A percentile compares a stretch with the other conserved stretches of the same genome.
Conservation (phyloP, 129 eudicot species). For the Tagetes patula region DNA sequence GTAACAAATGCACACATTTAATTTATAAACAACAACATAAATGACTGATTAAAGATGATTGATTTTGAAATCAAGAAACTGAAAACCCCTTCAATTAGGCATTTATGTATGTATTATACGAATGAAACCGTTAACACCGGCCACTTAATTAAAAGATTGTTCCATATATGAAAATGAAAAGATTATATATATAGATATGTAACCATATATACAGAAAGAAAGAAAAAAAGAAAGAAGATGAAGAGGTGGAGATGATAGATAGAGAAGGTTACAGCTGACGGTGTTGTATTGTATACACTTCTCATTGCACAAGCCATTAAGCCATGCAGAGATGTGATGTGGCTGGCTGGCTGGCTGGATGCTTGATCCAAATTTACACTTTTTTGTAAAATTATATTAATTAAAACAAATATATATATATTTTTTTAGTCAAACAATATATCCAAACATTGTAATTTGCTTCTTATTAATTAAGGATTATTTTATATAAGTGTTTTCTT, state of each 20-base stretch:
- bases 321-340: constrained; percentile 33
- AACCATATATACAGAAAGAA: constrained; percentile 5
- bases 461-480: too few relatives aligned
- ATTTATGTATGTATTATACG: too few relatives aligned
- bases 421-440: too few relatives aligned
- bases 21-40: constrained; percentile 18
- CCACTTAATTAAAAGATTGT: background rate
- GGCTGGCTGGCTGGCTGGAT: too few relatives aligned
- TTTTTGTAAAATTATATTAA: background rate
- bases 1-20: constrained; percentile 27
- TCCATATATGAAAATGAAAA: constrained; percentile 25
- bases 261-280: constrained; percentile 35
- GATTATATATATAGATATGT: background rate
- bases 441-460: too few relatives aligned
- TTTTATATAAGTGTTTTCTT: too few relatives aligned
- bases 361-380: background rate
- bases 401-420: too few relatives aligned
- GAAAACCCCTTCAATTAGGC: constrained; percentile 22
- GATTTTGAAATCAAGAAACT: constrained; percentile 20
- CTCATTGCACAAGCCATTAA: constrained; percentile 27
- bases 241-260: background rate
- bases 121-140: too few relatives aligned
- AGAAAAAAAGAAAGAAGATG: background rate
- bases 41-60: constrained; percentile 10
- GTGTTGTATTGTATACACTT: constrained; percentile 23